These are phyloP conservation scores for Phytophthora citrophthora DNA, from an alignment of 352 stramenopile species.

Conservation along the genomic window DNA sequence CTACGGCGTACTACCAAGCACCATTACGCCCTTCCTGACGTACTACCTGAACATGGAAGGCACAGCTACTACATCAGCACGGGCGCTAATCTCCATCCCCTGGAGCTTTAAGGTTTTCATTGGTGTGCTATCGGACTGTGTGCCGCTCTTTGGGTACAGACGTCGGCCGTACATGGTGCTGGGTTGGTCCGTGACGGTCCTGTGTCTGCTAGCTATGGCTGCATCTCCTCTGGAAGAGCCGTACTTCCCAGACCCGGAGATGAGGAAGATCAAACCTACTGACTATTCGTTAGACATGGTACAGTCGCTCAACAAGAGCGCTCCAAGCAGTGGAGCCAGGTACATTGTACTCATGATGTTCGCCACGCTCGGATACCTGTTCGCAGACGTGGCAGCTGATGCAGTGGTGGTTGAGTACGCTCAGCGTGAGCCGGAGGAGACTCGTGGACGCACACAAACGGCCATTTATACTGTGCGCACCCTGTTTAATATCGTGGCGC, in stretches of 20 bases:
- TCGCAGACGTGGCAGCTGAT: constrained; percentile 62
- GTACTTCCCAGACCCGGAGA: constrained; percentile 45
- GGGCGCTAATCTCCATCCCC: constrained; percentile 48
- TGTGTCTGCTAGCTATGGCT: constrained; percentile 49
- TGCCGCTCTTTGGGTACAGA: constrained; percentile 55
- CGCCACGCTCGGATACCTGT: constrained; percentile 56
- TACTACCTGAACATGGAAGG: constrained; percentile 65
- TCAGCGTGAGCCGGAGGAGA: constrained; percentile 58
- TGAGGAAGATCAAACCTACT: constrained; percentile 39
- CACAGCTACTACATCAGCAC: constrained; percentile 44
- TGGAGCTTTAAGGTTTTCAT: constrained; percentile 72
- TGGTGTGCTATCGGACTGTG: constrained; percentile 54
- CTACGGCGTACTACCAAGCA: constrained; percentile 47
- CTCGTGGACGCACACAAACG: constrained; percentile 59
- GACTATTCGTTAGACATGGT: constrained; percentile 40
- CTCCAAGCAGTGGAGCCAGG: constrained; percentile 44
- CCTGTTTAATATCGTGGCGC: constrained; percentile 48
- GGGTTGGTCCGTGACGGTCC: constrained; percentile 46
- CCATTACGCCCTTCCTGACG: constrained; percentile 56
- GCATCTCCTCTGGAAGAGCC: constrained; percentile 34
- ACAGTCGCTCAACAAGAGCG: constrained; percentile 42
- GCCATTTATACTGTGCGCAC: constrained; percentile 55
- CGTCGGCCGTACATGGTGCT: constrained; percentile 64
- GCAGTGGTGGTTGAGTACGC: constrained; percentile 62
- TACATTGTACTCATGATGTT: constrained; percentile 64